Evolutionary conservation across 768 basidiomycete genomes (phyloP).

Genomic region (Xanthoconium stramineum): DNA sequence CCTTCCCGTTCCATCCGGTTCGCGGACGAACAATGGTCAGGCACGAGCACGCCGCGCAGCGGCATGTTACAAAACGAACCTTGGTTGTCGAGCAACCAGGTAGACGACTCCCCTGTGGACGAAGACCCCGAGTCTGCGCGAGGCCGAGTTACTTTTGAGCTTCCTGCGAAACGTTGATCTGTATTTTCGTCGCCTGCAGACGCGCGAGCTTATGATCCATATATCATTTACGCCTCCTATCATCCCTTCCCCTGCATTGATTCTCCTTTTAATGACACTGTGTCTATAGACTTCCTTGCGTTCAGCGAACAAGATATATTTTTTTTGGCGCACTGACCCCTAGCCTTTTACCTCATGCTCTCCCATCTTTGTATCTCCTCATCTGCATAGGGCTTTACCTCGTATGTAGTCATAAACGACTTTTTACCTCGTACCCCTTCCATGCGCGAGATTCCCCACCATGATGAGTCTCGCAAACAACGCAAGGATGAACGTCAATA

Average conservation of each 20-base stretch:
- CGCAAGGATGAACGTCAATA: conserved; percentile 15
- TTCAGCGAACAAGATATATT: not conserved
- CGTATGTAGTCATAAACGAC: conserved; percentile 5
- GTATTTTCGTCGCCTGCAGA: not conserved
- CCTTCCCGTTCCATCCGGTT: conserved; percentile 49
- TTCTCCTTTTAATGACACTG: not conserved
- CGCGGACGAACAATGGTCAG: conserved; percentile 35
- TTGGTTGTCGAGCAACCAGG: conserved; percentile 7
- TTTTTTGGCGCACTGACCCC: not conserved
- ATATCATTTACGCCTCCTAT: not conserved
- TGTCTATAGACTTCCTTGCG: conserved; percentile 2
- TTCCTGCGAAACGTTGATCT: conserved; percentile 8
- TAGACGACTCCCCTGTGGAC: conserved; percentile 7
- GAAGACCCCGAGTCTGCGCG: conserved; percentile 16
- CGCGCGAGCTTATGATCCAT: not conserved
- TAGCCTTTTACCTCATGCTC: not conserved
- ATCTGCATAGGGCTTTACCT: conserved; percentile 1
- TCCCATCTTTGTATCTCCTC: conserved; percentile 2
- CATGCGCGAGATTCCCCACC: not conserved
- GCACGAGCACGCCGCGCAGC: conserved; percentile 20
- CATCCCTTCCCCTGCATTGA: not conserved
- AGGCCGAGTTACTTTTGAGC: conserved; percentile 20
- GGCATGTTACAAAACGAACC: conserved; percentile 20
- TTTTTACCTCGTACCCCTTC: not conserved
- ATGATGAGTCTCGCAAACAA: conserved; percentile 3